These are phyloP conservation scores for Nemania sp. DNA, from an alignment of 2,329 filamentous ascomycete species.

Conservation along the genomic window DNA sequence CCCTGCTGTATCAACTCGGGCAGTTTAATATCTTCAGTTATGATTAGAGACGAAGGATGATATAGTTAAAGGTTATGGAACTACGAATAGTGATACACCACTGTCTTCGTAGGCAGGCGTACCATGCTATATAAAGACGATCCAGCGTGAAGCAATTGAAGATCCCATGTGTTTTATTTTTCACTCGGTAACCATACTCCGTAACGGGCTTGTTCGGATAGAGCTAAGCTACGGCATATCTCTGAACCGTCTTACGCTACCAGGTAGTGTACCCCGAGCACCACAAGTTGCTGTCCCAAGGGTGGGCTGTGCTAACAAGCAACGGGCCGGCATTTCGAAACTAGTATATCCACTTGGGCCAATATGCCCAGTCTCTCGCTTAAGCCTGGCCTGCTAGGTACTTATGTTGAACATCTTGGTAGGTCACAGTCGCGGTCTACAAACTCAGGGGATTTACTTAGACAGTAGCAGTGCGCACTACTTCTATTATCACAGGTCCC, in stretches of 20 bases:
- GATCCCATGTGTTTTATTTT: neutral
- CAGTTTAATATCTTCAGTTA: neutral
- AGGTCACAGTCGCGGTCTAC: too few species aligned
- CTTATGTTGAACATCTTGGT: too few species aligned
- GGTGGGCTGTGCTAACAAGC: too few species aligned
- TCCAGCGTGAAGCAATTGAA: too few species aligned
- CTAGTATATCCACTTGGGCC: neutral
- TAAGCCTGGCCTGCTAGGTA: too few species aligned
- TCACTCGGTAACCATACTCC: neutral
- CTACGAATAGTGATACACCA: too few species aligned
- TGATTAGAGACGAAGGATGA: constrained; percentile 2
- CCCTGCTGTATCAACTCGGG: neutral
- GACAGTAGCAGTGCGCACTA: too few species aligned
- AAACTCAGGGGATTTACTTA: too few species aligned
- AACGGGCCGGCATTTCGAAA: neutral
- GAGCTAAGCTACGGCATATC: constrained; percentile 5
- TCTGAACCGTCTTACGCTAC: constrained; percentile 24
- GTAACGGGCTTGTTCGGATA: too few species aligned
- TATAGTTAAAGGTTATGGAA: constrained; percentile 6
- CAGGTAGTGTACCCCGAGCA: too few species aligned
- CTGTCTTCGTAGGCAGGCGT: neutral
- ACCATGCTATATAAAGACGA: neutral
- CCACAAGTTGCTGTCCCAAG: neutral
- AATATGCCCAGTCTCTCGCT: too few species aligned
- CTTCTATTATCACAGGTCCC: too few species aligned